These are phyloP conservation scores for Moricandia moricandioides DNA, from an alignment of 345 rosid species.

Conservation along the genomic window DNA sequence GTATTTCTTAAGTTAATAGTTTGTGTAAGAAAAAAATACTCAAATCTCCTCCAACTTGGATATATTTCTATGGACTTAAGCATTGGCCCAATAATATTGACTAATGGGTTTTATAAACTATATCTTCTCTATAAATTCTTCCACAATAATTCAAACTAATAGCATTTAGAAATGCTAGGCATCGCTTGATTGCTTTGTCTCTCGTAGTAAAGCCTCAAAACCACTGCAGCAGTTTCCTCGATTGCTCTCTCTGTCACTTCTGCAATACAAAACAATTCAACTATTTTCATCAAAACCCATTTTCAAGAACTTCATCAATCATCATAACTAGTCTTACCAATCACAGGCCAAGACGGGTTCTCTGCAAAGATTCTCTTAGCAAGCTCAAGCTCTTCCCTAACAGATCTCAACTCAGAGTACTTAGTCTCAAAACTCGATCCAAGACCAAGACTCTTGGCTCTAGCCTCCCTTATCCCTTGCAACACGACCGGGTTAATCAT, in stretches of 20 bases:
- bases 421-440: constrained; percentile 47
- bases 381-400: constrained; percentile 65
- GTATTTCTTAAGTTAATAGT: neutral
- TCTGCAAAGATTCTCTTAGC: constrained; percentile 61
- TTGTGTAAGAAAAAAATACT: neutral
- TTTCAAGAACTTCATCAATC: neutral
- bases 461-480: constrained; percentile 68
- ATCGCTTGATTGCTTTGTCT: constrained; percentile 59
- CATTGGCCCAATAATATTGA: constrained; percentile 1
- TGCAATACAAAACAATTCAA: constrained; percentile 38
- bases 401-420: constrained; percentile 80
- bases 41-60: constrained; percentile 14
- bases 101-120: constrained; percentile 1
- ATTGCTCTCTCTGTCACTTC: constrained; percentile 93
- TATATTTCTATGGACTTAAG: neutral
- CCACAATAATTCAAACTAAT: neutral
- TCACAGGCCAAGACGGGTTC: constrained; percentile 87
- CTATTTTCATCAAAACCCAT: neutral
- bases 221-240: constrained; percentile 85
- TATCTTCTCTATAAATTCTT: constrained; percentile 15
- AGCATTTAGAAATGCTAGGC: constrained; percentile 78
- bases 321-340: constrained; percentile 37
- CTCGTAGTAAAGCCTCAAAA: constrained; percentile 42
- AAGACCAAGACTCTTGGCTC: constrained; percentile 78
- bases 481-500: constrained; percentile 71